phyloP scores from a whole-genome alignment of 129 eudicot species.

The Flaveria trinervia region DNA sequence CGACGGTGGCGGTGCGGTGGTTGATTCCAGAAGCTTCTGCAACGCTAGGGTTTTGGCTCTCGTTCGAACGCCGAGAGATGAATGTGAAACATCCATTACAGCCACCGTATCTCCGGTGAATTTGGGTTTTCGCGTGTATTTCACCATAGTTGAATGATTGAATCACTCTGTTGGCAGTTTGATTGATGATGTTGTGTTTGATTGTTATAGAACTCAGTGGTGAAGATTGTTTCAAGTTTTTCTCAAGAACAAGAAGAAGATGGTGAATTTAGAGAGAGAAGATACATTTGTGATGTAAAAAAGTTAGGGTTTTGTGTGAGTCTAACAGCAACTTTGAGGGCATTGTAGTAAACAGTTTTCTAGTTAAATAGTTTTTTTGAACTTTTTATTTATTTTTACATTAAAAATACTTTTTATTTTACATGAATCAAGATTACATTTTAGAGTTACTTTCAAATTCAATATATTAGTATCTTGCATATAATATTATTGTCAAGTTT shows the following conservation, averaged over 20 bases:
- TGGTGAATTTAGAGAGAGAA: slow-evolving; percentile 1
- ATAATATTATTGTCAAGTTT: no score
- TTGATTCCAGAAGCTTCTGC: slow-evolving; percentile 46
- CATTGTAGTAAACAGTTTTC: slow-evolving; percentile 6
- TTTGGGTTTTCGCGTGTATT: slow-evolving; percentile 58
- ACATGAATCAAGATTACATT: no score
- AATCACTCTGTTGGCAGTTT: neutral
- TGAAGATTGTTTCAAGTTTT: neutral
- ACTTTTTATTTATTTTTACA: neutral
- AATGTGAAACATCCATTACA: slow-evolving; percentile 49
- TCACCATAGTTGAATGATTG: slow-evolving; percentile 43
- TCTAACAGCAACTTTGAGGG: slow-evolving; percentile 20
- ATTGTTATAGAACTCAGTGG: neutral
- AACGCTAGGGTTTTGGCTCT: slow-evolving; percentile 88
- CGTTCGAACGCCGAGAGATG: slow-evolving; percentile 68
- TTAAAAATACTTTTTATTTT: no score
- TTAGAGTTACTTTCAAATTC: no score
- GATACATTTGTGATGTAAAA: neutral
- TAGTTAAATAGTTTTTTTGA: neutral
- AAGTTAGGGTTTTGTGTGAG: slow-evolving; percentile 24
- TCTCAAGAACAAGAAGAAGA: slow-evolving; percentile 1
- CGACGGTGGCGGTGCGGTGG: slow-evolving; percentile 28
- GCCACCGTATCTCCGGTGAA: slow-evolving; percentile 41
- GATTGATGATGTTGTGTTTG: slow-evolving; percentile 18
- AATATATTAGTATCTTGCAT: no score